phyloP scores from a whole-genome alignment of 176 grass and related monocot genomes.

The Zea luxurians region DNA sequence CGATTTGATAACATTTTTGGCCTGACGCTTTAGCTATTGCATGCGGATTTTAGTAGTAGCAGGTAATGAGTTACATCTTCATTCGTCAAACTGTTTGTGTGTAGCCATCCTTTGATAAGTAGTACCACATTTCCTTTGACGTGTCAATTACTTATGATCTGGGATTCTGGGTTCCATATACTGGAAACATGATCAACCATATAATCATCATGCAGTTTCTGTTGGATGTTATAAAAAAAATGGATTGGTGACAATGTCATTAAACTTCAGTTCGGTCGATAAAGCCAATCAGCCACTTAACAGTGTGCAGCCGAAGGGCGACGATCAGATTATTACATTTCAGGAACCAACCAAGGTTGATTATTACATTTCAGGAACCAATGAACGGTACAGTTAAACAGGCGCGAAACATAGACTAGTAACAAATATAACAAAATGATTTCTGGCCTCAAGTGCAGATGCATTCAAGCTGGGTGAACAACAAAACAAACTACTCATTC shows the following conservation, averaged over 20 bases:
- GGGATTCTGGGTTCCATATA: not conserved
- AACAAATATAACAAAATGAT: not conserved
- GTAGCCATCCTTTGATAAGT: not conserved
- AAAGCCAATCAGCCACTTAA: not conserved
- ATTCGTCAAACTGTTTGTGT: not conserved
- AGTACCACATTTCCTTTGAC: not conserved
- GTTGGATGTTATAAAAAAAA: not conserved
- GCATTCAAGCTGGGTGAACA: slow-evolving; percentile 12
- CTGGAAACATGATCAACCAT: slow-evolving; percentile 25
- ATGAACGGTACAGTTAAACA: slow-evolving; percentile 15
- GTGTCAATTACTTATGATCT: not conserved
- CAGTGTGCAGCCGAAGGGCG: not conserved
- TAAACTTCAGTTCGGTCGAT: not conserved
- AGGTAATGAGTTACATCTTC: not conserved
- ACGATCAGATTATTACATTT: too few species aligned
- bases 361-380: slow-evolving; percentile 35
- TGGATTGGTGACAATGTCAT: not conserved
- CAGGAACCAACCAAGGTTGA: not conserved
- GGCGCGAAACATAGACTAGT: not conserved
- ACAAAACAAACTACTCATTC: slow-evolving; percentile 34
- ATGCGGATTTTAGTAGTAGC: not conserved
- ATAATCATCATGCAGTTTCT: not conserved
- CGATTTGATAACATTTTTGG: slow-evolving; percentile 9
- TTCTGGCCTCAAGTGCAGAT: not conserved
- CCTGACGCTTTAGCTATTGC: not conserved